phyloP scores from a whole-genome alignment of 2,329 filamentous ascomycete species.

The Stachybotrys chartarum region DNA sequence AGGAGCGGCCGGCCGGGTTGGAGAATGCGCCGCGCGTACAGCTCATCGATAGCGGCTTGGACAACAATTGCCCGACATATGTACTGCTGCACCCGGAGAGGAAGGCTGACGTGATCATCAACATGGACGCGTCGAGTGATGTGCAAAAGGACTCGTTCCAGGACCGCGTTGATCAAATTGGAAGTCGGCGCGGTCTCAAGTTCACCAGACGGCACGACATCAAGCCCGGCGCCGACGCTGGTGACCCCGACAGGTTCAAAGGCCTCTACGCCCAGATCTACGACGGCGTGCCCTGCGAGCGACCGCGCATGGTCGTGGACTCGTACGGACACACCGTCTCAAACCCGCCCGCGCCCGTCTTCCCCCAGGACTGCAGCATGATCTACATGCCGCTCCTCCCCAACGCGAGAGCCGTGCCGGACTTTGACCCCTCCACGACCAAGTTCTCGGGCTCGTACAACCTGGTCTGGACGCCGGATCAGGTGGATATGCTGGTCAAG shows the following conservation, averaged over 20 bases:
- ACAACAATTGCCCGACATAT: constrained; percentile 6
- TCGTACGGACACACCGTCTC: constrained; percentile 4
- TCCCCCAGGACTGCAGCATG: constrained; percentile 4
- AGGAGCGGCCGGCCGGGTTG: background rate
- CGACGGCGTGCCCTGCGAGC: constrained; percentile 2
- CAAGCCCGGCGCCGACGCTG: background rate
- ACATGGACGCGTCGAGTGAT: constrained; percentile 7
- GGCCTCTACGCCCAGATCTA: constrained; percentile 5
- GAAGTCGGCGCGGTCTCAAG: constrained; percentile 2
- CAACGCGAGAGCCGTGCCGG: background rate
- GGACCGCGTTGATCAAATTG: constrained; percentile 5
- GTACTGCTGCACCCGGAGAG: constrained; percentile 3
- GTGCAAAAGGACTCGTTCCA: constrained; percentile 4
- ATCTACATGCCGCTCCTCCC: constrained; percentile 6
- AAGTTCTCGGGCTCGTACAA: constrained; percentile 7
- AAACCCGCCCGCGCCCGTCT: constrained; percentile 3
- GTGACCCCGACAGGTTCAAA: constrained; percentile 1
- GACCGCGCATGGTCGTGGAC: constrained; percentile 3
- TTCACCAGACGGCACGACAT: constrained; percentile 1
- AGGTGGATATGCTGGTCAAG: constrained; percentile 2
- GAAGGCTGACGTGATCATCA: constrained; percentile 5
- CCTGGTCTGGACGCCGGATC: constrained; percentile 3
- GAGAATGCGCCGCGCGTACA: constrained; percentile 5
- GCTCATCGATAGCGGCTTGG: constrained; percentile 7
- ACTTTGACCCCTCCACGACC: constrained; percentile 4